A percentile compares a stretch with the other conserved stretches of the same genome.
Evolutionary conservation across 176 grass and related monocot genomes (phyloP).

Genomic region (Ensete glaucum): DNA sequence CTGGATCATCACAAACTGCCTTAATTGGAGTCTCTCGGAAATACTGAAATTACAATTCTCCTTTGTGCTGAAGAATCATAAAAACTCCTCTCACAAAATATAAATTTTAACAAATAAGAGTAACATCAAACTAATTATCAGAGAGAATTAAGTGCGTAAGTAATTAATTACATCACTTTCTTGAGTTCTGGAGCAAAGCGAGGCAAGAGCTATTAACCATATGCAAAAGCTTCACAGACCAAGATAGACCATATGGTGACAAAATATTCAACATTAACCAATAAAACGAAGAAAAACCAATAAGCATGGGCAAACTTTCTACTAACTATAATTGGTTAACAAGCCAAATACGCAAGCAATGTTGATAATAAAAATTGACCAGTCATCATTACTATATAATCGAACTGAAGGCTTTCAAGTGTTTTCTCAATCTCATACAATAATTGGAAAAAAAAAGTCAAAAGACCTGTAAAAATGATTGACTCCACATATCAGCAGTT

Average conservation of each 20-base stretch:
- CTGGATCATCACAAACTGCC: slow-evolving; percentile 58
- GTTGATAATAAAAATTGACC: neutral
- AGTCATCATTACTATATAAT: neutral
- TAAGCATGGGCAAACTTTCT: neutral
- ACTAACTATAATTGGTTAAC: neutral
- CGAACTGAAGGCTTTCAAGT: too few species aligned
- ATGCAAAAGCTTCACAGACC: too few species aligned
- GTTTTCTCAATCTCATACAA: too few species aligned
- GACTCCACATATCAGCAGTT: neutral
- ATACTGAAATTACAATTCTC: slow-evolving; percentile 72
- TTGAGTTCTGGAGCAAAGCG: too few species aligned
- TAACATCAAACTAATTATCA: neutral
- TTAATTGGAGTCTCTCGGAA: slow-evolving; percentile 80
- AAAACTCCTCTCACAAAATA: slow-evolving; percentile 58
- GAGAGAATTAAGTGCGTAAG: too few species aligned
- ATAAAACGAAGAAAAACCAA: neutral
- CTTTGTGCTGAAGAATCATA: slow-evolving; percentile 80
- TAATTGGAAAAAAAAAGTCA: neutral
- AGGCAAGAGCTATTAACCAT: too few species aligned
- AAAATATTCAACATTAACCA: too few species aligned
- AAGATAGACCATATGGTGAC: too few species aligned
- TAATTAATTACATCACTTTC: too few species aligned
- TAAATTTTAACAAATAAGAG: slow-evolving; percentile 2
- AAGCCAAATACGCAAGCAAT: neutral
- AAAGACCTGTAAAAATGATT: neutral